Percentiles rank a stretch among this genome's conserved stretches.
These are phyloP conservation scores for Magnolia changhungtana DNA, from an alignment of 164 flowering plant species.

Conservation along the genomic window DNA sequence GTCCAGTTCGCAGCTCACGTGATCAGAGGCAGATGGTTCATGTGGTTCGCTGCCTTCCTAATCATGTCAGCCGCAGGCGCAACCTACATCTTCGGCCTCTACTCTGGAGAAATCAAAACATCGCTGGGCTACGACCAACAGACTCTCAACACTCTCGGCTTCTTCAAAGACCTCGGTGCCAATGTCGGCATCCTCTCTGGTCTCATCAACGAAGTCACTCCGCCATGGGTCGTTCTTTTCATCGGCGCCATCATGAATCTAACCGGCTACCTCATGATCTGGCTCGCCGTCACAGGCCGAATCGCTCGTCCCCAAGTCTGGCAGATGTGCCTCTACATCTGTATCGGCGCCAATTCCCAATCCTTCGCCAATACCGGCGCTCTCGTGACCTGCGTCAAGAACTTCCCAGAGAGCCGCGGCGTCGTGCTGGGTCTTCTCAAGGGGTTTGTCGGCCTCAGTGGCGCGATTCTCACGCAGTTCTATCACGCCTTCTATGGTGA, in stretches of 20 bases:
- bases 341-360: conserved; percentile 54
- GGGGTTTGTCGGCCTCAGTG: conserved; percentile 60
- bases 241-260: conserved; percentile 54
- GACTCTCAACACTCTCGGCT: conserved; percentile 58
- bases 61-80: conserved; percentile 67
- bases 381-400: conserved; percentile 52
- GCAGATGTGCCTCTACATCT: conserved; percentile 63
- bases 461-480: conserved; percentile 58
- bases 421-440: conserved; percentile 53
- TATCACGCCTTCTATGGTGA: conserved; percentile 42
- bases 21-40: conserved; percentile 54
- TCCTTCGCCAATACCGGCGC: conserved; percentile 62
- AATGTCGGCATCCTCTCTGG: conserved; percentile 61
- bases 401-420: conserved; percentile 66
- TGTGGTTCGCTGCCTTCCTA: conserved; percentile 48
- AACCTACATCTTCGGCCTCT: conserved; percentile 60
- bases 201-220: conserved; percentile 50
- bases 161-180: conserved; percentile 73
- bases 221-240: conserved; percentile 61
- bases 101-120: conserved; percentile 49
- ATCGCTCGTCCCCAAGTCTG: conserved; percentile 41
- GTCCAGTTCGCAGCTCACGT: not conserved
- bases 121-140: conserved; percentile 61
- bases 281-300: conserved; percentile 47
- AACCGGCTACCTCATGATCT: conserved; percentile 55